Evolutionary conservation across 306 rosid species (phyloP).

Genomic region (Dalbergia cultrata): DNA sequence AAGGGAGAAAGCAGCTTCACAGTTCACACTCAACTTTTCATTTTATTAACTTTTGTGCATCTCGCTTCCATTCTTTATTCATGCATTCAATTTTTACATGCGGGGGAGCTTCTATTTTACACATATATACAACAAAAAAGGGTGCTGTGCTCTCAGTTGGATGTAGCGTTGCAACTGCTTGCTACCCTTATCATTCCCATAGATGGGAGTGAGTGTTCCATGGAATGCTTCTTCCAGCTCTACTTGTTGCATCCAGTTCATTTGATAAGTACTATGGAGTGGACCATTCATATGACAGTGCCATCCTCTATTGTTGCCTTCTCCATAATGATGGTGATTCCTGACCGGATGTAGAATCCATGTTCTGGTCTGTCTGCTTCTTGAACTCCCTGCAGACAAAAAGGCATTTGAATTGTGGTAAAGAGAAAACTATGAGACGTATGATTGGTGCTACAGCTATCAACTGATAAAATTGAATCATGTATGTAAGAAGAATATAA

Average conservation of each 20-base stretch:
- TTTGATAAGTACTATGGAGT: neutral
- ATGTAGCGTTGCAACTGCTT: constrained; percentile 4
- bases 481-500: constrained; percentile 38
- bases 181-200: constrained; percentile 31
- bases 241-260: constrained; percentile 20
- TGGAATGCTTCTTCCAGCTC: constrained; percentile 31
- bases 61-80: constrained; percentile 31
- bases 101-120: constrained; percentile 46
- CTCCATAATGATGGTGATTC: constrained; percentile 77
- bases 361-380: constrained; percentile 87
- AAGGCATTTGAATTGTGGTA: constrained; percentile 24
- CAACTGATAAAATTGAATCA: constrained; percentile 6
- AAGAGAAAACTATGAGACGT: constrained; percentile 36
- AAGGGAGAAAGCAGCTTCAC: constrained; percentile 4
- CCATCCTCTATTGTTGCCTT: constrained; percentile 82
- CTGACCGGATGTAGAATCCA: constrained; percentile 86
- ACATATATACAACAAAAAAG: constrained; percentile 35
- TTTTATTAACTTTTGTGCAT: constrained; percentile 53
- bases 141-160: constrained; percentile 43
- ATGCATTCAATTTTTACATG: constrained; percentile 42
- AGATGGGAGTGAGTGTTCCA: constrained; percentile 11
- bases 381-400: constrained; percentile 66
- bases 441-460: constrained; percentile 6
- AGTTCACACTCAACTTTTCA: constrained; percentile 27
- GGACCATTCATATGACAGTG: constrained; percentile 60